Evolutionary conservation across 495 filamentous ascomycete species (phyloP).

Genomic region (Aspergillus campestris): DNA sequence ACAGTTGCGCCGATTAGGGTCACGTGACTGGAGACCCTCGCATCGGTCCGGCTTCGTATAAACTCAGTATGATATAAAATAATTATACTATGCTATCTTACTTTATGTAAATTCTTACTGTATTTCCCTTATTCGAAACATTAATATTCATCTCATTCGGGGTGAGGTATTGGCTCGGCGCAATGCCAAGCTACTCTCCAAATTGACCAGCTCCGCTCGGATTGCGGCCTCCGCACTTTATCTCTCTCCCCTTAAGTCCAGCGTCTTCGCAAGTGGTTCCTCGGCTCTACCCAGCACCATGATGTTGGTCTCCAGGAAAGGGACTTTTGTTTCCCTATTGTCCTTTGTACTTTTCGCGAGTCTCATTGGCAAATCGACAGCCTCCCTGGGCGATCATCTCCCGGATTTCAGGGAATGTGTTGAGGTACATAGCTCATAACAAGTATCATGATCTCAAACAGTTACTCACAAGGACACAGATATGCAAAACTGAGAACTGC

Average conservation of each 20-base stretch:
- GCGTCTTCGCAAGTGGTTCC: conserved; percentile 10
- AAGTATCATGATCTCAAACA: conserved; percentile 6
- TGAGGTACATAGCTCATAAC: conserved; percentile 43
- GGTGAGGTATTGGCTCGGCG: background rate
- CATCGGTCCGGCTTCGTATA: no score
- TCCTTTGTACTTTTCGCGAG: conserved; percentile 33
- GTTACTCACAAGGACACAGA: conserved; percentile 39
- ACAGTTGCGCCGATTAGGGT: background rate
- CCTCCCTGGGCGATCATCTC: conserved; percentile 77
- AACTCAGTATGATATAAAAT: no score
- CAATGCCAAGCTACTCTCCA: conserved; percentile 16
- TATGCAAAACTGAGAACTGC: conserved; percentile 79
- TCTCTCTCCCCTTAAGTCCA: conserved; percentile 13
- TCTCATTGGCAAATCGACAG: conserved; percentile 43
- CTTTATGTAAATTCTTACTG: no score
- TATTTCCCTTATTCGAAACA: no score
- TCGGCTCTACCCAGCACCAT: conserved; percentile 19
- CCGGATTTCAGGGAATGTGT: conserved; percentile 89
- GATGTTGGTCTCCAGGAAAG: conserved; percentile 16
- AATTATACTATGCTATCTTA: no score
- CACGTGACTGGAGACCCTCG: no score
- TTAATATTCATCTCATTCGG: no score
- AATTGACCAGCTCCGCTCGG: no score
- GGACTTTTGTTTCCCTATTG: conserved; percentile 16
- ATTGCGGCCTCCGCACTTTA: no score